Base-by-base conservation (phyloP, 805 yeast species). In the Sungouiozyma intestinalis region DNA sequence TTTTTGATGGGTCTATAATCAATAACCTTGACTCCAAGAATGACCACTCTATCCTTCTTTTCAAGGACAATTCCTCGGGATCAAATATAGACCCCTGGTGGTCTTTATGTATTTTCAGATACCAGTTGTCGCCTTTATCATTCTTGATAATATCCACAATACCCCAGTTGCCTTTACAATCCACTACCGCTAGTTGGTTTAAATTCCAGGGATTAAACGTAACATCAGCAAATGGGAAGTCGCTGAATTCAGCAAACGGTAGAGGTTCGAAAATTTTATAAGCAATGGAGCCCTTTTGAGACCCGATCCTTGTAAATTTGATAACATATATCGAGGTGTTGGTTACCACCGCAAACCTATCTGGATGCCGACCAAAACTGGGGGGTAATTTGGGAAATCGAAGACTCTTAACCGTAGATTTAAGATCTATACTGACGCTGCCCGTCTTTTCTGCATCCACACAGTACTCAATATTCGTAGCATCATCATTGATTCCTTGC, bases 1-100 rank as follows among this genome's bases (percentile, higher is more conserved):
- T 47, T 29, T 67, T 66, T 0, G 76, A 66, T 40, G 85, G 61
- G 14, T 73, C 63, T 43, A 70, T 43, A 33, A 69, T 16, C 31
- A 68, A 36, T 29, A 73, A 20, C 42, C 57, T 44, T 17, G 60
- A 42, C 36, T 47, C 40, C 16, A 57, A 48, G 2, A 56, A 48
- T 0, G 72, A 57, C 80, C 82, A 77, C 3, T 55, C 46, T 0
- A 77, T 58, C 44, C 65, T 65, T 45, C 72, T 77, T 69, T 80
- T 78, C 27, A 65, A 64, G 0, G 85, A 79, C 1, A 78, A 48
- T 41, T 77, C 84, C 2, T 61, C 62, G 0, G 72, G 66, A 45
- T 75, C 76, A 39, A 63, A 54, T 9, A 67, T 55, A 6, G 65
- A 41, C 2, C 65, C 66, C 15, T 44, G 36, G 7, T 38, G 20